Conservation (phyloP, 2,329 filamentous ascomycete genomes). For the Xylariaceae sp. region DNA sequence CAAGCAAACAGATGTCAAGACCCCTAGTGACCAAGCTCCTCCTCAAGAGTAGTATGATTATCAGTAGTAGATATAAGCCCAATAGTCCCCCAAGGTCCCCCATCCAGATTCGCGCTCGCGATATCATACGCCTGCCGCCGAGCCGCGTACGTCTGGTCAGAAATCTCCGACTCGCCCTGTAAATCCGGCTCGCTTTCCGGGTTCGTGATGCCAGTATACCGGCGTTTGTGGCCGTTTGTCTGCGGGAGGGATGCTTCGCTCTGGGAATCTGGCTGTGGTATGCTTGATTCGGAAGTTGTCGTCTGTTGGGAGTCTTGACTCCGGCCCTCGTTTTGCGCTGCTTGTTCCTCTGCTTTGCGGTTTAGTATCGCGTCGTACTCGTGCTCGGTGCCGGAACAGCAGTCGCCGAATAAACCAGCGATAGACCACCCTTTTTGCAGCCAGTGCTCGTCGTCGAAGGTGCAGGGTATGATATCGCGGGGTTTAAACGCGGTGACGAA, state of each 20-base stretch:
- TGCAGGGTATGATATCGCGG: slow-evolving; percentile 78
- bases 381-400: slow-evolving; percentile 60
- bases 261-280: no score
- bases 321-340: neutral
- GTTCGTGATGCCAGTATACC: neutral
- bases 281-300: neutral
- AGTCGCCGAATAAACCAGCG: slow-evolving; percentile 62
- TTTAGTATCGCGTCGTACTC: slow-evolving; percentile 62
- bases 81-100: slow-evolving; percentile 25
- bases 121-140: slow-evolving; percentile 33
- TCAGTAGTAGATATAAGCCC: slow-evolving; percentile 38
- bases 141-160: slow-evolving; percentile 28
- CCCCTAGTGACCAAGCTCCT: slow-evolving; percentile 32
- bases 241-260: no score
- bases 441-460: slow-evolving; percentile 63
- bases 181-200: slow-evolving; percentile 21
- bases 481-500: slow-evolving; percentile 67
- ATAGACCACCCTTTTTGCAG: slow-evolving; percentile 58
- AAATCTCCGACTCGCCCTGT: slow-evolving; percentile 32
- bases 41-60: slow-evolving; percentile 36
- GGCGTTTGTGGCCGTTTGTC: no score
- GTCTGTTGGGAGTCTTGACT: slow-evolving; percentile 1
- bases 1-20: no score
- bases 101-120: slow-evolving; percentile 27
- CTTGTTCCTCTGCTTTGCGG: slow-evolving; percentile 8